Percentiles rank a stretch among this genome's conserved stretches.
Conservation (phyloP, 2,329 filamentous ascomycete species). For the Paraphoma chrysanthemicola region DNA sequence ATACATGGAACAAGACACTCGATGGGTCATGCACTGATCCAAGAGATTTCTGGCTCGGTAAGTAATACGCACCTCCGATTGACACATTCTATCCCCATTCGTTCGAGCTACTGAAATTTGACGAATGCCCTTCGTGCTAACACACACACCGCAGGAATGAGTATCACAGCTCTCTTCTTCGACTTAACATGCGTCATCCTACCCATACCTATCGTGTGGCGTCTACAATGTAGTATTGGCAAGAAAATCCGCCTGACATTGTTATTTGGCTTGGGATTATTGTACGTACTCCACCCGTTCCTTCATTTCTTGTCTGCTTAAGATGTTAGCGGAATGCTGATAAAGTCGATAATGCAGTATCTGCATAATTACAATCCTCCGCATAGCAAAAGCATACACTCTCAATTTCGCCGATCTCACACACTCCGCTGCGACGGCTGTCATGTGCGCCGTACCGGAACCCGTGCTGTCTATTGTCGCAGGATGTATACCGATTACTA, state of each 20-base stretch:
- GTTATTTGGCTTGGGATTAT: background rate
- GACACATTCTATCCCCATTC: background rate
- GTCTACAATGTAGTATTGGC: background rate
- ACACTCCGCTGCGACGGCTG: background rate
- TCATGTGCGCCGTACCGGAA: background rate
- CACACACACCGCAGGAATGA: background rate
- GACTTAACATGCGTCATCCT: background rate
- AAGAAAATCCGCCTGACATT: background rate
- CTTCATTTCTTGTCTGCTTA: background rate
- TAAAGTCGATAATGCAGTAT: background rate
- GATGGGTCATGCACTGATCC: background rate
- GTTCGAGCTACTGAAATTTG: background rate
- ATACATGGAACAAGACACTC: background rate
- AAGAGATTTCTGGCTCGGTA: background rate
- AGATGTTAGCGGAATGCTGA: background rate
- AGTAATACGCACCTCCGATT: background rate
- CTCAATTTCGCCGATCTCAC: background rate
- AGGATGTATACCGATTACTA: background rate
- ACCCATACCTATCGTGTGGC: background rate
- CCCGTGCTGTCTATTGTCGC: background rate
- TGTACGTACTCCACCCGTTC: background rate
- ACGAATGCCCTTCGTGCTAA: background rate
- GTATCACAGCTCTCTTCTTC: background rate
- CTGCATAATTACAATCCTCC: background rate
- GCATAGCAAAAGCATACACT: background rate